A percentile compares a stretch with the other conserved stretches of the same genome.
phyloP scores from a whole-genome alignment of 768 basidiomycete genomes.

The Lactarius psammicola region DNA sequence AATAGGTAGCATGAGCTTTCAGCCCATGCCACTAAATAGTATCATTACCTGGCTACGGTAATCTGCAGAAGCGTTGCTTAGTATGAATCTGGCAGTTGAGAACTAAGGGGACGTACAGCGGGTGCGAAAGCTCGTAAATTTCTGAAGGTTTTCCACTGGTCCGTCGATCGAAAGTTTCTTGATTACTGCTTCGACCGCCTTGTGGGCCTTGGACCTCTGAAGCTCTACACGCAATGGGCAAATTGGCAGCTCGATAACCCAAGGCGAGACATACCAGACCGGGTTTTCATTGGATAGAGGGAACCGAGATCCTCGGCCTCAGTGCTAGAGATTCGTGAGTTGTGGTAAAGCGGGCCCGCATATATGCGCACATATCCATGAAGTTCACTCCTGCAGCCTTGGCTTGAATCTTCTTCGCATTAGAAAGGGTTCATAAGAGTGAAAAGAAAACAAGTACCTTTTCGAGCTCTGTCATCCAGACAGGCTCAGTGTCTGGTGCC shows the following conservation, averaged over 20 bases:
- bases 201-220: conserved; percentile 59
- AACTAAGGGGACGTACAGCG: conserved; percentile 52
- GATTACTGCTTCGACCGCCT: conserved; percentile 57
- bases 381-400: conserved; percentile 78
- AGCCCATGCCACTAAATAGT: conserved; percentile 20
- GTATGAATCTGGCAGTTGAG: conserved; percentile 29
- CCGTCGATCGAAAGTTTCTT: conserved; percentile 65
- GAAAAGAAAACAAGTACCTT: conserved; percentile 53
- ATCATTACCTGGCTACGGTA: conserved; percentile 67
- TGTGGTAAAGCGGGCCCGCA: conserved; percentile 7
- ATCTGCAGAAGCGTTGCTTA: conserved; percentile 41
- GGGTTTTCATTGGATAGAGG: background rate
- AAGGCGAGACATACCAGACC: conserved; percentile 1
- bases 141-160: conserved; percentile 58
- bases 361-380: conserved; percentile 74
- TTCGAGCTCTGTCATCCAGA: conserved; percentile 86
- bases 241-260: conserved; percentile 9
- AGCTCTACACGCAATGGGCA: conserved; percentile 46
- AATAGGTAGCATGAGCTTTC: conserved; percentile 1
- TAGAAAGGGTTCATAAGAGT: background rate
- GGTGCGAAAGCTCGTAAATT: conserved; percentile 70
- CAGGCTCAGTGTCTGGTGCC: conserved; percentile 57
- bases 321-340: conserved; percentile 24
- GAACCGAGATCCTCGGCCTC: conserved; percentile 27
- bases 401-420: conserved; percentile 56